phyloP scores from a whole-genome alignment of 495 filamentous ascomycete species.

The Xylaria scruposa region DNA sequence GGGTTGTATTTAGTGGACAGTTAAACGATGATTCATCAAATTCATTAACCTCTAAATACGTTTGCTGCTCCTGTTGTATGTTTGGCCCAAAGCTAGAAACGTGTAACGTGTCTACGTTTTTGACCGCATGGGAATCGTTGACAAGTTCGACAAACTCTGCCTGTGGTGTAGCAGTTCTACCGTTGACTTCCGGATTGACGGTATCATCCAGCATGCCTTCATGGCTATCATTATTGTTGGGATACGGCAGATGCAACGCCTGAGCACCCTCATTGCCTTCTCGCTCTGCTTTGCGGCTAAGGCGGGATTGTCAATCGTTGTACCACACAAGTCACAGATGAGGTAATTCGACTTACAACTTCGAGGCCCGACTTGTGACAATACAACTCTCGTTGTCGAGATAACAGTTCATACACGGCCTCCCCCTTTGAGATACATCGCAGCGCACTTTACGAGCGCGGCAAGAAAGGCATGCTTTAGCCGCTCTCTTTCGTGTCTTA shows the following conservation, averaged over 20 bases:
- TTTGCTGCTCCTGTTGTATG: constrained; percentile 13
- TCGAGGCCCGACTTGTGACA: constrained; percentile 49
- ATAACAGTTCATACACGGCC: constrained; percentile 58
- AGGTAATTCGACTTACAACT: constrained; percentile 41
- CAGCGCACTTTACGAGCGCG: constrained; percentile 60
- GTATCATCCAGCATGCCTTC: constrained; percentile 34
- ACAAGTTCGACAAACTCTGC: constrained; percentile 31
- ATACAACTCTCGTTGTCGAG: constrained; percentile 44
- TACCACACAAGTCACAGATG: background rate
- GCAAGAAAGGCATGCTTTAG: constrained; percentile 57
- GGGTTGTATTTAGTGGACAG: background rate
- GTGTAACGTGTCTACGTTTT: constrained; percentile 25
- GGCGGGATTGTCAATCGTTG: constrained; percentile 3
- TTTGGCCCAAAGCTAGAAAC: constrained; percentile 24
- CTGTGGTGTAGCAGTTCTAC: constrained; percentile 26
- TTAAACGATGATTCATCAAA: constrained; percentile 11
- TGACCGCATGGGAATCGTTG: constrained; percentile 20
- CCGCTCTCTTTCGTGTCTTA: constrained; percentile 48
- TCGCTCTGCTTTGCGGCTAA: constrained; percentile 37
- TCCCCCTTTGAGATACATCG: constrained; percentile 55
- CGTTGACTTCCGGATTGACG: constrained; percentile 35
- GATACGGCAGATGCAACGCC: constrained; percentile 33
- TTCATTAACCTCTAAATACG: background rate
- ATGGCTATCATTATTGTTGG: constrained; percentile 32
- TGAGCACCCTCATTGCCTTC: constrained; percentile 34